phyloP scores from a whole-genome alignment of 108 stramenopile species.

The Cyclotella atomus region DNA sequence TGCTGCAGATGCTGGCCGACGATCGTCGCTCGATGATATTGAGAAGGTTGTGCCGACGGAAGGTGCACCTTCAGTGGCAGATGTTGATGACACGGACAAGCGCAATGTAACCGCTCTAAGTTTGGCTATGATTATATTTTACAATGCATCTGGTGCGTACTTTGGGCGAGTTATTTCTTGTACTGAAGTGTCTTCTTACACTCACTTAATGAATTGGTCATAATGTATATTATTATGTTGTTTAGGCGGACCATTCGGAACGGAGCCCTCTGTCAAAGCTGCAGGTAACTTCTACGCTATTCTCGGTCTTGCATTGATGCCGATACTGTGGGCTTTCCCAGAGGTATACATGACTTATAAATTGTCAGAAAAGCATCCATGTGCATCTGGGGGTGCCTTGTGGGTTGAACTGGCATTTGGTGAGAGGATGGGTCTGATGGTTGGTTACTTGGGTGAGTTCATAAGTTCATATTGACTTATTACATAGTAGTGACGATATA shows the following conservation, averaged over 20 bases:
- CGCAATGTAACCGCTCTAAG: neutral
- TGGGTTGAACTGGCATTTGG: conserved; percentile 85
- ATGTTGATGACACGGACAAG: too few relatives aligned
- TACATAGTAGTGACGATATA: neutral
- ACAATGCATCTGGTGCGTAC: conserved; percentile 5
- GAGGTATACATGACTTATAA: conserved; percentile 85
- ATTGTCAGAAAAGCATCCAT: conserved; percentile 65
- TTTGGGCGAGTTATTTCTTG: too few relatives aligned
- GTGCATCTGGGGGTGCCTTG: conserved; percentile 68
- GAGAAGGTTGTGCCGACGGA: too few relatives aligned
- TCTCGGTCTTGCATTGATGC: conserved; percentile 66
- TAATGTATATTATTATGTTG: neutral
- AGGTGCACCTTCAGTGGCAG: too few relatives aligned
- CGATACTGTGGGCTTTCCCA: conserved; percentile 72
- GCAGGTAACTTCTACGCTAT: conserved; percentile 90
- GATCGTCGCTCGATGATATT: too few relatives aligned
- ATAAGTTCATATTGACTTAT: neutral
- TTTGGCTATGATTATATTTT: conserved; percentile 4
- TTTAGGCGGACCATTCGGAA: conserved; percentile 63
- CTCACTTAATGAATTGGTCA: too few relatives aligned
- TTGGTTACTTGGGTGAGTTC: conserved; percentile 79
- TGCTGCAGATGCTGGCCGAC: too few relatives aligned
- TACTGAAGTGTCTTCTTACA: too few relatives aligned
- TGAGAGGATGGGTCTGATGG: conserved; percentile 76
- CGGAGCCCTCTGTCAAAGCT: conserved; percentile 86